Percentiles rank a stretch among this genome's conserved stretches.
phyloP scores from a whole-genome alignment of 495 filamentous ascomycete species.

The Penicillium roqueforti region DNA sequence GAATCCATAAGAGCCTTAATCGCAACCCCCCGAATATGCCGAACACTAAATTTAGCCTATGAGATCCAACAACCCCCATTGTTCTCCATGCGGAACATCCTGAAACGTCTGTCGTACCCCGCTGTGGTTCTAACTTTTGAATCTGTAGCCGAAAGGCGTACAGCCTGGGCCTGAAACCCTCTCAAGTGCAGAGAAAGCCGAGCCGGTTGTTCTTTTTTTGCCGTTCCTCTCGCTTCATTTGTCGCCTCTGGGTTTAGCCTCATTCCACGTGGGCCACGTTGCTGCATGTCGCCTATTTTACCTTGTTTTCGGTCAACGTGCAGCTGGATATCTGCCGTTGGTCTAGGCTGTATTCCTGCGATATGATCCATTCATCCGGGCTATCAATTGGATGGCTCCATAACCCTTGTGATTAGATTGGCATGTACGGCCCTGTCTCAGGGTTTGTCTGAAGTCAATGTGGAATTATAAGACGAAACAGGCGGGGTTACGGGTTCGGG shows the following conservation, averaged over 20 bases:
- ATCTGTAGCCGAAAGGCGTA: slow-evolving; percentile 1
- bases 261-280: slow-evolving; percentile 29
- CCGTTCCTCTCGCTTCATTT: background rate
- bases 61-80: background rate
- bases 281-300: slow-evolving; percentile 27
- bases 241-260: background rate
- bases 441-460: background rate
- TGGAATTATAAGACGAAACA: background rate
- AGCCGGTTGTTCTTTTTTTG: background rate
- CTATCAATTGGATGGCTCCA: background rate
- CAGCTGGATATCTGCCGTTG: background rate
- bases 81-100: slow-evolving; percentile 7
- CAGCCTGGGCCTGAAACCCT: slow-evolving; percentile 2
- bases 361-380: background rate
- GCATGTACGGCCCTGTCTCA: background rate
- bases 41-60: background rate
- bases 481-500: background rate
- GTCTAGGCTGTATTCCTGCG: background rate
- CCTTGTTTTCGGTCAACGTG: slow-evolving; percentile 16
- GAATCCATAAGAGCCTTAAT: background rate
- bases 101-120: slow-evolving; percentile 4
- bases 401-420: background rate
- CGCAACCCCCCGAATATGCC: background rate
- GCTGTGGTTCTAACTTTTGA: background rate
- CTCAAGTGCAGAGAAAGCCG: background rate